phyloP scores from a whole-genome alignment of 2,329 filamentous ascomycete genomes.

The Arthrobotrys megalospora region DNA sequence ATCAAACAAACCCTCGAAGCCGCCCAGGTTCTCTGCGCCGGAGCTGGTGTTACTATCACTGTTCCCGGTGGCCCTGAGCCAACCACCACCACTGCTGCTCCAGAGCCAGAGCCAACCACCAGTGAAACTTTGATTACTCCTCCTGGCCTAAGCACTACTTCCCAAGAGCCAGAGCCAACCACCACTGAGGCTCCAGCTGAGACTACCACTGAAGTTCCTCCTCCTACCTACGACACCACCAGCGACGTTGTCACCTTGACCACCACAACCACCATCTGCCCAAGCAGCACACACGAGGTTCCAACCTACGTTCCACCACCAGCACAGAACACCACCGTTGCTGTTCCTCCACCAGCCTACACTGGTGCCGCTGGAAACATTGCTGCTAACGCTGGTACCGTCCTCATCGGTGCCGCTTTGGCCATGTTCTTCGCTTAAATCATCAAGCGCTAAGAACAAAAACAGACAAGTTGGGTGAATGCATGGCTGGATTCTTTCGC shows the following conservation, averaged over 20 bases:
- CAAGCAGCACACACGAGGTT: slow-evolving; percentile 35
- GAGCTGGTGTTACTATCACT: slow-evolving; percentile 52
- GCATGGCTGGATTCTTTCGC: slow-evolving; percentile 6
- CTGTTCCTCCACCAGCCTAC: slow-evolving; percentile 50
- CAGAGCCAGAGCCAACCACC: slow-evolving; percentile 19
- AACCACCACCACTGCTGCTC: slow-evolving; percentile 16
- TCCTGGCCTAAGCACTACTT: slow-evolving; percentile 4
- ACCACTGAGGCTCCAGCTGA: slow-evolving; percentile 13
- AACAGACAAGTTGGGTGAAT: neutral
- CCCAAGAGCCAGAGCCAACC: slow-evolving; percentile 16
- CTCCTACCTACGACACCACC: slow-evolving; percentile 28
- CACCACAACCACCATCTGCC: slow-evolving; percentile 56
- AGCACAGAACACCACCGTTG: slow-evolving; percentile 47
- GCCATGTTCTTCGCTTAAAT: slow-evolving; percentile 60
- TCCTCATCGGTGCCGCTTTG: slow-evolving; percentile 57
- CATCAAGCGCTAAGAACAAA: neutral
- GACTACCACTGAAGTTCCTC: slow-evolving; percentile 20
- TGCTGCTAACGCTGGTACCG: slow-evolving; percentile 54
- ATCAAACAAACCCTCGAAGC: slow-evolving; percentile 39
- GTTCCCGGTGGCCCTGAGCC: slow-evolving; percentile 26
- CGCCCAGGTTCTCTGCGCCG: slow-evolving; percentile 48
- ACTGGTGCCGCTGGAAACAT: slow-evolving; percentile 53
- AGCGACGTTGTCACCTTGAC: slow-evolving; percentile 57
- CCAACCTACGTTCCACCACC: slow-evolving; percentile 44
- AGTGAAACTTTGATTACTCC: slow-evolving; percentile 19